phyloP scores from a whole-genome alignment of 1,284 basidiomycete genomes.

The Pseudozyma thailandica region DNA sequence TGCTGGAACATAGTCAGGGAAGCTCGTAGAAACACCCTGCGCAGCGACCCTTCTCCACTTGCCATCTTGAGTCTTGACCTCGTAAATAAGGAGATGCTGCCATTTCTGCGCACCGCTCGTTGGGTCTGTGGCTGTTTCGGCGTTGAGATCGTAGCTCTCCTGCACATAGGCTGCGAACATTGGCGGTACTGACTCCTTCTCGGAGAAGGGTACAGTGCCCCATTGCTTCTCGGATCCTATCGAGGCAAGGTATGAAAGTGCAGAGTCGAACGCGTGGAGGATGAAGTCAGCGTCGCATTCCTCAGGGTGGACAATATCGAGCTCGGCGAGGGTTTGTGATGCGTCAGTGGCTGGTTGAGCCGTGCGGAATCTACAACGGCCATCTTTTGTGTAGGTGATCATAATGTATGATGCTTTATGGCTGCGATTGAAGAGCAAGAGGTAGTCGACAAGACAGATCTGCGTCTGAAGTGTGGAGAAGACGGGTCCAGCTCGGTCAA shows the following conservation, averaged over 20 bases:
- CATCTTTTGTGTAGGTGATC: conserved; percentile 8
- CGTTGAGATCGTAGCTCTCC: conserved; percentile 11
- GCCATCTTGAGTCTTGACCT: conserved; percentile 10
- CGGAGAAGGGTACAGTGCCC: conserved; percentile 39
- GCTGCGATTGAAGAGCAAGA: neutral
- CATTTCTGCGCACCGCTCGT: neutral
- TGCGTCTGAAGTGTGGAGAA: neutral
- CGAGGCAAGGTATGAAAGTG: conserved; percentile 43
- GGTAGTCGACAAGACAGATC: neutral
- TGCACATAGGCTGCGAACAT: conserved; percentile 12
- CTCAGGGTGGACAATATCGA: conserved; percentile 18
- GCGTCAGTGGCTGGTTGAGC: conserved; percentile 23
- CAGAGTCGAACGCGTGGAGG: conserved; percentile 45
- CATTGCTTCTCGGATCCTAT: conserved; percentile 51
- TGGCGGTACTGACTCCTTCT: conserved; percentile 4
- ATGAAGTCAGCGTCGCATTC: conserved; percentile 44
- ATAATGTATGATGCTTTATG: neutral
- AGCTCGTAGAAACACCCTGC: conserved; percentile 4
- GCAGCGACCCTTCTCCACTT: conserved; percentile 32
- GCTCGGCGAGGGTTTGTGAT: conserved; percentile 2
- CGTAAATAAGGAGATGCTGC: conserved; percentile 21
- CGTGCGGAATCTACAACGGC: conserved; percentile 5
- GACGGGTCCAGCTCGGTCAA: conserved; percentile 10
- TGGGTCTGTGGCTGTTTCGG: neutral
- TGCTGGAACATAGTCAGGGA: conserved; percentile 25